phyloP scores from a whole-genome alignment of 371 early-diverging fungal species.

The Cokeromyces recurvatus region DNA sequence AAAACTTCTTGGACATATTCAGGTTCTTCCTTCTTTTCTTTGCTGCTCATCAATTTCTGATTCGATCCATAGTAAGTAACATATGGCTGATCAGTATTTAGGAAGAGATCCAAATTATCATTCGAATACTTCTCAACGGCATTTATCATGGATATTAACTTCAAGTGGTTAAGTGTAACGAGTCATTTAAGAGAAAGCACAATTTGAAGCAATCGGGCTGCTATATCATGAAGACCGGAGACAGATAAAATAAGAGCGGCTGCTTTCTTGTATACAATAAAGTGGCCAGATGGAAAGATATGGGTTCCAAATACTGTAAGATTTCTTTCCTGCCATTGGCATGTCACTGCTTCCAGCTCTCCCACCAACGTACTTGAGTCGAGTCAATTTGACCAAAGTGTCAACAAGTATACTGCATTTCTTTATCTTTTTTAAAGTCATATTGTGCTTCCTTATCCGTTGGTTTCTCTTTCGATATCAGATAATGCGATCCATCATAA shows the following conservation, averaged over 20 bases:
- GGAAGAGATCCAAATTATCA: not conserved
- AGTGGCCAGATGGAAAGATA: not conserved
- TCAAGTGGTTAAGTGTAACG: slow-evolving; percentile 1
- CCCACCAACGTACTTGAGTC: not conserved
- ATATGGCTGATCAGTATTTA: not conserved
- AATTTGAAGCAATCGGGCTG: not conserved
- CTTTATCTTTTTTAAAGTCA: not conserved
- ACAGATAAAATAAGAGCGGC: too few species aligned
- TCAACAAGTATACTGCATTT: slow-evolving; percentile 2
- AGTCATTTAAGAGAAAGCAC: not conserved
- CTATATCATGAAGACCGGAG: not conserved
- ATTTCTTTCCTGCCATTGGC: slow-evolving; percentile 1
- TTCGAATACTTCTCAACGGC: slow-evolving; percentile 3
- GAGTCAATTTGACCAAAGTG: not conserved
- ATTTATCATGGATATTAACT: not conserved
- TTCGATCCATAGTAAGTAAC: not conserved
- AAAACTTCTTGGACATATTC: slow-evolving; percentile 1
- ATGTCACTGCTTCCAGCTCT: not conserved
- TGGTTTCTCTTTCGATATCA: not conserved
- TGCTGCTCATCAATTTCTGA: not conserved
- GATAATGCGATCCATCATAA: not conserved
- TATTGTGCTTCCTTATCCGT: not conserved
- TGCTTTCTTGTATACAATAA: not conserved
- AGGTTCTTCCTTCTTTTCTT: not conserved
- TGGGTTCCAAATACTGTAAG: not conserved